Evolutionary conservation across 768 basidiomycete species (phyloP), one percentile per base, ranked within the genome.

Genomic region (Psilocybe tampanensis): DNA sequence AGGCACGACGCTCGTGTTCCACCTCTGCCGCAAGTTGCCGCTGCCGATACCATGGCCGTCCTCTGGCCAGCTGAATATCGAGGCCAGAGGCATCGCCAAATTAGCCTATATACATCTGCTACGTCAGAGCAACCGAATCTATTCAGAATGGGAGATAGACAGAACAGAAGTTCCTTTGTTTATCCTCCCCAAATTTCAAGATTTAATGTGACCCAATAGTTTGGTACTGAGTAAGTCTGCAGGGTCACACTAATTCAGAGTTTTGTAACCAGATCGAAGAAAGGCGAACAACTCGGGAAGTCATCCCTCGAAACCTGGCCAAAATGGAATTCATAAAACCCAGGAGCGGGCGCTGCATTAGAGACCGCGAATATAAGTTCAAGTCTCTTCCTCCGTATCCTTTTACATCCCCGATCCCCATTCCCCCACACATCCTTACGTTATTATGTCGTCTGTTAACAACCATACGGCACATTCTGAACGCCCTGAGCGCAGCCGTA

Each of bases 401-500:
- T 70, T 75, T 78, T 74, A 66, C 72, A 76, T 77, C 76, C 79
- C 81, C 78, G 77, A 80, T 77, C 68, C 76, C 76, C 69, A 70
- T 75, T 72, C 68, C 72, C 74, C 70, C 66, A 69, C 76, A 76
- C 71, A 72, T 67, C 74, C 63, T 80, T 81, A 82, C 80, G 80
- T 81, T 68, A 79, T 78, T 74, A 85, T 85, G 82, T 84, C 85
- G 70, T 82, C 83, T 70, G 75, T 82, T 69, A 78, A 79, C 62
- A 74, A 77, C 68, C 78, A 83, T 77, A 74, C 83, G 75, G 77
- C 73, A 72, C 75, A 76, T 68, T 51, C 78, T 66, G 86, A 89
- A 74, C 84, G 84, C 70, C 89, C 89, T 78, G 89, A 90, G 74
- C 86, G 89, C 64, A 89, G 88, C 81, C 88, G 90, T 78, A 92